Base-by-base conservation (phyloP, 2,329 filamentous ascomycete species). In the Fusarium foetens region DNA sequence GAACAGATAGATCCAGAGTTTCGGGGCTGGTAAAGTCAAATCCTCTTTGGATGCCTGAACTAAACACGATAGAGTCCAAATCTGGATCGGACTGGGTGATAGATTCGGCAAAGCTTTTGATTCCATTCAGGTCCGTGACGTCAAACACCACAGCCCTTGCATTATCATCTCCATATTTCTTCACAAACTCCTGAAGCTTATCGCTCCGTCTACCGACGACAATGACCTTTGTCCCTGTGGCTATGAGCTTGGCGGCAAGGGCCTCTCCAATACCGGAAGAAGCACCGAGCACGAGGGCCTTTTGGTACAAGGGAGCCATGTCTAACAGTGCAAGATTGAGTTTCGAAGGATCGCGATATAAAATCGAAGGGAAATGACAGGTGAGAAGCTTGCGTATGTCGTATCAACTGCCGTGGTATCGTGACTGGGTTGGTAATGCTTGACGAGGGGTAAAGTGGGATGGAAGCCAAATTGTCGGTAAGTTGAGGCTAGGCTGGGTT, bases 31-130 rank as follows among this genome's bases (percentile, higher is more conserved):
- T 38, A 68, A 78, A 60, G 75, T 81, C 42, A 74, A 87, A 78
- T 2, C 75, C 76, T 33, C 81, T 80, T 75, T 91, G 88, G 36
- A 88, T 82, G 13, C 88, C 88, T 0, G 88, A 85, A 75, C 90
- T 90, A 55, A 91, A 79, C 60, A 91, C 78, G 31, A 91, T 76
- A 71, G 84, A 85, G 79, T 90, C 73, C 23, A 76, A 39, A 61
- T 75, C 76, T 3, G 75, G 72, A 38, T 76, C 55, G 1, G 66
- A 65, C 27, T 42, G 38, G 2, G 35, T 58, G 8, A 78, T 59
- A 8, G 52, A 46, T 9, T 68, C 36, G 23, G 77, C 73, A 39
- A 79, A 76, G 17, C 21, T 21, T 14, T 65, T 59, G 16, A 78
- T 84, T 7, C 80, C 75, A 1, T 77, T 75, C 0, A 85, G 72